Percentiles rank a stretch among this genome's conserved stretches.
Conservation (phyloP, 2,329 filamentous ascomycete species). For the Xylariaceae sp. region DNA sequence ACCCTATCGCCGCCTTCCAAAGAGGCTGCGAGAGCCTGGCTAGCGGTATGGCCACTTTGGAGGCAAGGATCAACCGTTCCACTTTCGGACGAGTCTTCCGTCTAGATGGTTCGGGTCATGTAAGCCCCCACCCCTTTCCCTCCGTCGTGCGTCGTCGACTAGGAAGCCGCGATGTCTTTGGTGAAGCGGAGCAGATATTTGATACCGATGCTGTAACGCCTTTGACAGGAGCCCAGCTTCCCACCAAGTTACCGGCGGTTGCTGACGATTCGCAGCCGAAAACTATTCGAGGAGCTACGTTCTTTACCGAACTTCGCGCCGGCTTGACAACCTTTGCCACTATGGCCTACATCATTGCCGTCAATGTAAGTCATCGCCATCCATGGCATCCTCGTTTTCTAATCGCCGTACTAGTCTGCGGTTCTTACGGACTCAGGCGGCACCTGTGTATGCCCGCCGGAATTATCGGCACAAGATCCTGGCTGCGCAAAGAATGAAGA, state of each 20-base stretch:
- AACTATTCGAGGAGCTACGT: slow-evolving; percentile 65
- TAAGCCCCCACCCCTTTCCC: slow-evolving; percentile 36
- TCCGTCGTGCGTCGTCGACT: not conserved
- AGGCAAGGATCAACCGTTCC: slow-evolving; percentile 33
- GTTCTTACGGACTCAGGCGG: slow-evolving; percentile 75
- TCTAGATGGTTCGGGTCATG: slow-evolving; percentile 63
- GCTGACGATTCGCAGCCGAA: slow-evolving; percentile 49
- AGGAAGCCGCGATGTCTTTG: not conserved
- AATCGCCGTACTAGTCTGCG: slow-evolving; percentile 48
- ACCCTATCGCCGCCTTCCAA: slow-evolving; percentile 8
- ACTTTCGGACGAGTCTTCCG: slow-evolving; percentile 57
- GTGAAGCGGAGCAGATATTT: not conserved
- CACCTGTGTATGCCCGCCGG: slow-evolving; percentile 63
- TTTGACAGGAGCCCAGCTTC: not conserved
- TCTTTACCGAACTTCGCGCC: slow-evolving; percentile 75
- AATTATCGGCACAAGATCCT: slow-evolving; percentile 38
- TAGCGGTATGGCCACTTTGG: slow-evolving; percentile 22
- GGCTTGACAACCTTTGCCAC: slow-evolving; percentile 77
- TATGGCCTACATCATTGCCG: slow-evolving; percentile 83
- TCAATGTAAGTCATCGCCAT: slow-evolving; percentile 49
- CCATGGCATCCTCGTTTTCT: not conserved
- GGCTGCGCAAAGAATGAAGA: slow-evolving; percentile 47
- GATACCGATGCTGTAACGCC: not conserved
- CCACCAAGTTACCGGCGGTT: not conserved
- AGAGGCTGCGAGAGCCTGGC: slow-evolving; percentile 16